Conservation (phyloP, 805 yeast species). For the Yarrowia divulgata region DNA sequence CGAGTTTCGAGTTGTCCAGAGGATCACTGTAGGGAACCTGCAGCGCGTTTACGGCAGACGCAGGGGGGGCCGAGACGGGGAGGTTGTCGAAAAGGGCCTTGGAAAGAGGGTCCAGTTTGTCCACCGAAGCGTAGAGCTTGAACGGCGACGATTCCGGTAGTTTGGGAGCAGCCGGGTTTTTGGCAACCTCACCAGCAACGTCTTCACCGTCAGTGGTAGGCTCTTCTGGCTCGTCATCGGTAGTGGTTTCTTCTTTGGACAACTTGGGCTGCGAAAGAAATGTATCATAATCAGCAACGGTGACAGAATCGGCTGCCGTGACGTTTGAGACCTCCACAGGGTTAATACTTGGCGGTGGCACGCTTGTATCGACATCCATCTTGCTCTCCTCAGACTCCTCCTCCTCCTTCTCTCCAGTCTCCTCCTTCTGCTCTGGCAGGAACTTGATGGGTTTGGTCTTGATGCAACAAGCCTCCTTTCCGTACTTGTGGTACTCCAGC, state of each 20-base stretch:
- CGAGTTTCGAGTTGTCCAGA: conserved; percentile 45
- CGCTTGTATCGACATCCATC: conserved; percentile 23
- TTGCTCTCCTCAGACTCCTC: conserved; percentile 37
- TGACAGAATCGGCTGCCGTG: conserved; percentile 1
- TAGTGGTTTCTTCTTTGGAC: conserved; percentile 32
- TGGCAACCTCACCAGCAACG: neutral
- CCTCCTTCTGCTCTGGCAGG: conserved; percentile 42
- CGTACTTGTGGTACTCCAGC: conserved; percentile 77
- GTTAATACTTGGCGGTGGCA: conserved; percentile 39
- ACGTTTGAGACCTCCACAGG: conserved; percentile 10
- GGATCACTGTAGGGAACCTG: conserved; percentile 43
- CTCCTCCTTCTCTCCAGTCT: conserved; percentile 18
- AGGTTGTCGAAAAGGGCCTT: conserved; percentile 43
- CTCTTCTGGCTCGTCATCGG: conserved; percentile 44
- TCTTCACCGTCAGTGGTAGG: conserved; percentile 10
- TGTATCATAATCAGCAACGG: conserved; percentile 17
- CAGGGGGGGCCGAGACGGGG: conserved; percentile 25
- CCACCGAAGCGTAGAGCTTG: conserved; percentile 42
- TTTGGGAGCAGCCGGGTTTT: neutral
- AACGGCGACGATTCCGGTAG: conserved; percentile 40
- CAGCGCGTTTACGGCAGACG: conserved; percentile 39
- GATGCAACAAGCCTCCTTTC: conserved; percentile 67
- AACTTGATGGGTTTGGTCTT: conserved; percentile 57
- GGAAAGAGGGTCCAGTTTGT: conserved; percentile 44
- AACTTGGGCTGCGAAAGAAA: neutral